Evolutionary conservation across 2,329 filamentous ascomycete species (phyloP).

Genomic region (Aplosporella prunicola): DNA sequence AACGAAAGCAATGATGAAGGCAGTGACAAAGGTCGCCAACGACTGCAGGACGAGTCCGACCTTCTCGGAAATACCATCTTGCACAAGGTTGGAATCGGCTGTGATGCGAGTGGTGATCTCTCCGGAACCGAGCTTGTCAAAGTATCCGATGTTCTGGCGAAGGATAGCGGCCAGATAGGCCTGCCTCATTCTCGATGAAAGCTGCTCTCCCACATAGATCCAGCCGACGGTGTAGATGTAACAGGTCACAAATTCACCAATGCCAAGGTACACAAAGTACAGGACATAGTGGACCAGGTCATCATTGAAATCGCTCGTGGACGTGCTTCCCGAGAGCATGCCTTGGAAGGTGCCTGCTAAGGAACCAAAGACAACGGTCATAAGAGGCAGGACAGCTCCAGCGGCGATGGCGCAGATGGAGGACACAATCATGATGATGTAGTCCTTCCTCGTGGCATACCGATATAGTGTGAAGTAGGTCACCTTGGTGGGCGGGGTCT

Average conservation of each 20-base stretch:
- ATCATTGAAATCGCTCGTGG: slow-evolving; percentile 14
- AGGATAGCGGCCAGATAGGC: slow-evolving; percentile 55
- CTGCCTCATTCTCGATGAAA: slow-evolving; percentile 19
- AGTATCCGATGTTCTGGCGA: slow-evolving; percentile 32
- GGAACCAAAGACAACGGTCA: slow-evolving; percentile 44
- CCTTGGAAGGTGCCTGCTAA: slow-evolving; percentile 14
- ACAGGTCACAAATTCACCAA: slow-evolving; percentile 14
- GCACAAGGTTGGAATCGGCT: slow-evolving; percentile 84
- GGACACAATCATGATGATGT: slow-evolving; percentile 53
- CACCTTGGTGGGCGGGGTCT: slow-evolving; percentile 54
- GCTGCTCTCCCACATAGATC: slow-evolving; percentile 54
- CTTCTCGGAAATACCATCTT: slow-evolving; percentile 63
- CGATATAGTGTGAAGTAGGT: slow-evolving; percentile 58
- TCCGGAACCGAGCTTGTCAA: slow-evolving; percentile 79
- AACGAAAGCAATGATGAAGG: slow-evolving; percentile 84
- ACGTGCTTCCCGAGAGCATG: slow-evolving; percentile 13
- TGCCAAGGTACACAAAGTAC: slow-evolving; percentile 20
- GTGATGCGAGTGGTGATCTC: slow-evolving; percentile 94
- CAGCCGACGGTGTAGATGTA: slow-evolving; percentile 70
- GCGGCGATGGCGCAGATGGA: slow-evolving; percentile 57
- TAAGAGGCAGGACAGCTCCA: slow-evolving; percentile 66
- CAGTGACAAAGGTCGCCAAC: slow-evolving; percentile 57
- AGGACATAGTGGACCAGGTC: slow-evolving; percentile 12
- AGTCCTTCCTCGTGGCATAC: slow-evolving; percentile 58
- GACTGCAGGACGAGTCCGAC: slow-evolving; percentile 26